phyloP scores from a whole-genome alignment of 257 asterid species.

The Solanum chiquidenum region DNA sequence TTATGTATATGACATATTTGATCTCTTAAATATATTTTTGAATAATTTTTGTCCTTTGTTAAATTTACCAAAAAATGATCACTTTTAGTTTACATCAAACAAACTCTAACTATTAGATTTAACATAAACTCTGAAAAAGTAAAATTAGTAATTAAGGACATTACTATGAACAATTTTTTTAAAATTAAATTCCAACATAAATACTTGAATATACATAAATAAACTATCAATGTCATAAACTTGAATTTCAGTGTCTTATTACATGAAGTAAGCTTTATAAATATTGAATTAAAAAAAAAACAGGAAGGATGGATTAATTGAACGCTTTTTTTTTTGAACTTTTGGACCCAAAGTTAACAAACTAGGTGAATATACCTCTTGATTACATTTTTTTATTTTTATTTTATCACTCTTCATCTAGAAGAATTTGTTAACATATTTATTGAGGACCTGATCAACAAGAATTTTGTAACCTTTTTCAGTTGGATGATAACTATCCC shows the following conservation, averaged over 20 bases:
- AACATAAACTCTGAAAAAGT: neutral
- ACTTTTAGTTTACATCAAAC: neutral
- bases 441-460: neutral
- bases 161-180: neutral
- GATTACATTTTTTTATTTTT: too few species aligned
- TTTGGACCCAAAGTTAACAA: neutral
- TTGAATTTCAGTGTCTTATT: neutral
- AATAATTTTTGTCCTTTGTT: too few species aligned
- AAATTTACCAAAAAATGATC: neutral
- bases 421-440: neutral
- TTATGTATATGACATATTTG: too few species aligned
- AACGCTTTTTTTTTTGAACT: neutral
- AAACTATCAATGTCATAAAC: neutral
- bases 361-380: neutral
- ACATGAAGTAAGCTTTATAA: neutral
- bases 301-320: neutral
- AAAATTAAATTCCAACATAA: neutral
- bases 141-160: neutral
- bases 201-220: neutral
- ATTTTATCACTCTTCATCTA: neutral
- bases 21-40: too few species aligned
- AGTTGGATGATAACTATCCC: slow-evolving; percentile 40
- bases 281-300: neutral
- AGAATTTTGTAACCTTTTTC: slow-evolving; percentile 22
- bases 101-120: neutral